Base-by-base conservation (phyloP, 2,329 filamentous ascomycete species). In the Bipolaris zeicola region DNA sequence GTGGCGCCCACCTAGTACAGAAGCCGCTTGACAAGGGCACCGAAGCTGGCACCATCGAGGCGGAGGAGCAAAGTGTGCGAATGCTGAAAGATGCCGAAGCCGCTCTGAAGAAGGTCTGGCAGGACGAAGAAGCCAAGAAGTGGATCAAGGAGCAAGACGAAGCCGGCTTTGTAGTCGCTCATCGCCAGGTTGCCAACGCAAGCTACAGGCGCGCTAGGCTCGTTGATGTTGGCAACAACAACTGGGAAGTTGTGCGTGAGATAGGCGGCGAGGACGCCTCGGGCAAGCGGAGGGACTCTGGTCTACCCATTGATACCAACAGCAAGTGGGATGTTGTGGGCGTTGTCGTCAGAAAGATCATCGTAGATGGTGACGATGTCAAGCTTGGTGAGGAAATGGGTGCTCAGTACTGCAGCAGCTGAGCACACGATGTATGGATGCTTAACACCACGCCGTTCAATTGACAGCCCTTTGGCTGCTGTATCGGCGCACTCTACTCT, bases 291-390 rank as follows among this genome's bases (percentile, higher is more conserved):
- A 64, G 70, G 46, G 71, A 72, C 41, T 70, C 66, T 1, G 68
- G 66, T 1, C 43, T 75, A 28, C 70, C 71, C 3, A 67, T 75
- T 2, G 64, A 58, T 49, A 75, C 72, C 3, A 64, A 69, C 33
- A 74, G 70, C 49, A 73, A 75, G 61, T 64, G 60, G 55, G 72
- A 75, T 57, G 66, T 71, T 6, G 71, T 75, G 1, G 72, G 72
- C 2, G 71, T 74, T 3, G 62, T 73, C n/a, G 68, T 74, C 1
- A 63, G 58, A 52, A 67, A 68, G 59, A 65, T 75, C 6, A 46
- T 71, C 5, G 60, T 69, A 3, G 64, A 68, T 18, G 68, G 70
- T 2, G 67, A 70, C 20, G 43, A 64, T 16, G 63, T 70, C 26
- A 66, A 57, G 45, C 61, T 75, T 16, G 72, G 72, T n/a, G 70